Base-by-base conservation (phyloP, 1,139 yeast species). In the Hansenula lynferdii region DNA sequence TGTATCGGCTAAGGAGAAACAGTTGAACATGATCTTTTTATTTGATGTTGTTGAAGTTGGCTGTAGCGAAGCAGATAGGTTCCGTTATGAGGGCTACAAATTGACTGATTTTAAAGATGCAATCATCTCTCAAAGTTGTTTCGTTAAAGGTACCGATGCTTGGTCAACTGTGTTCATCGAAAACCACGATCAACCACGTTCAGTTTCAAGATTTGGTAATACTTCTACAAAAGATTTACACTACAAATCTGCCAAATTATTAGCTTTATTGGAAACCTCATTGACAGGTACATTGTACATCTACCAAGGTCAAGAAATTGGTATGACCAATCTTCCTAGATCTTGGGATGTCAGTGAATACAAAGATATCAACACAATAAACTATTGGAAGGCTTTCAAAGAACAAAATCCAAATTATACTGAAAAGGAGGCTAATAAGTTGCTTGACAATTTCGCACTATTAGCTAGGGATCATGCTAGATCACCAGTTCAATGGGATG, bases 271-370 rank as follows among this genome's bases (percentile, higher is more conserved):
- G 50, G 69, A 70, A 48, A 48, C 68, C 11, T 49, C 77, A 6
- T 64, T 74, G 48, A 70, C 78, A 21, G 83, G 83, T 37, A 76
- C 83, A 7, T 60, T 75, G 42, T 77, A 66, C 57, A 58, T 77
- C 30, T 76, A 76, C 55, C 81, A 77, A 55, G 82, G 82, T 39
- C 82, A 77, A 53, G 83, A 77, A 53, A 64, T 77, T 42, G 82
- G 77, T 34, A 73, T 71, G 75, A 66, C 69, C 36, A 77, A 77
- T 49, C 56, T 72, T 28, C 39, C 51, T 17, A 69, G 71, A 29
- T 53, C 58, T 25, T 72, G 80, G 80, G 62, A 67, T 17, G 60
- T 75, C 37, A 64, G 59, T 19, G 78, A 75, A 47, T 76, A 75
- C 54, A 60, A 63, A 49, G 82, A 77, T 51, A 65, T 76, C 43